Conservation (phyloP, 768 basidiomycete species). For the Hericium alpestre region DNA sequence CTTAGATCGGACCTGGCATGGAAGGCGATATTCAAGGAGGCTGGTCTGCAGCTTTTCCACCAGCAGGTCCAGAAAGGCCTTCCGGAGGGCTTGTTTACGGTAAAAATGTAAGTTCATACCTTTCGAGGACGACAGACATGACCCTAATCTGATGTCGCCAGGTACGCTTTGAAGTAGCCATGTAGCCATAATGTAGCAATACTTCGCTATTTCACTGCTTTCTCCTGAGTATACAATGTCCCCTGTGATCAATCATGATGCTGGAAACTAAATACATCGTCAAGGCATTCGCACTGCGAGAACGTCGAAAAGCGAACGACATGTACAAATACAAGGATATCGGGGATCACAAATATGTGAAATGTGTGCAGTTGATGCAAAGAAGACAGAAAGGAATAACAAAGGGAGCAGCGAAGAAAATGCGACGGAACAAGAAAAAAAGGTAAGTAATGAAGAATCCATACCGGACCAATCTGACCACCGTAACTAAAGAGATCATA, state of each 20-base stretch:
- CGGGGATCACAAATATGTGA: background rate
- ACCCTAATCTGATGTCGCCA: conserved; percentile 12
- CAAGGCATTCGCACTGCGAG: too few relatives aligned
- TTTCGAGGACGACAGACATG: background rate
- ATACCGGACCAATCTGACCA: background rate
- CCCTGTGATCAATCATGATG: too few relatives aligned
- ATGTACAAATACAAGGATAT: background rate
- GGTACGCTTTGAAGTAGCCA: conserved; percentile 45
- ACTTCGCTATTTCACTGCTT: too few relatives aligned
- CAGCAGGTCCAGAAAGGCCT: conserved; percentile 79
- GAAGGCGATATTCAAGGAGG: conserved; percentile 62
- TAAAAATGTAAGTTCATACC: conserved; percentile 61
- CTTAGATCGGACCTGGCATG: conserved; percentile 77
- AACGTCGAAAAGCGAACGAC: background rate
- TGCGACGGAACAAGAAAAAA: background rate
- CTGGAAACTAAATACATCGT: too few relatives aligned
- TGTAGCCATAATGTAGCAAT: background rate
- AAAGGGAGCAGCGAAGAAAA: background rate
- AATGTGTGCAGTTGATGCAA: background rate
- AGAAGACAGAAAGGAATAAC: background rate
- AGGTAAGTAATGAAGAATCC: background rate
- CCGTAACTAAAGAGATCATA: background rate
- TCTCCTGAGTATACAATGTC: too few relatives aligned
- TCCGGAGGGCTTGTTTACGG: conserved; percentile 68
- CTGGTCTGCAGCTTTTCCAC: conserved; percentile 60